Conservation (phyloP, 1,139 yeast species). For the Diutina ranongensis region DNA sequence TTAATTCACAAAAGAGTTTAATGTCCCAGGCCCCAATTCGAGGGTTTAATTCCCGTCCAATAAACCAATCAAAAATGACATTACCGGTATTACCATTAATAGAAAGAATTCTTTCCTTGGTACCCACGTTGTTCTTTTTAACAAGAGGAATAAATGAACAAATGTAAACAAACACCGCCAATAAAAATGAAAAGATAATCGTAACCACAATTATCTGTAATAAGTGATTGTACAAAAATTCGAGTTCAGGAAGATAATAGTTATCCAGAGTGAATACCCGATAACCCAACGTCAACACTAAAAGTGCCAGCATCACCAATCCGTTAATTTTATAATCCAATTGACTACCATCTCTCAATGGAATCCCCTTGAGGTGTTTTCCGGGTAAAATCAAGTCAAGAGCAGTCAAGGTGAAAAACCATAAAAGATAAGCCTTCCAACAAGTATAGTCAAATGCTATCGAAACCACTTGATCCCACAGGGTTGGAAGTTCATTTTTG, state of each 20-base stretch:
- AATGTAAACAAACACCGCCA: slow-evolving; percentile 57
- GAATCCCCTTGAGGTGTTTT: slow-evolving; percentile 48
- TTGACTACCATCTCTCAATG: slow-evolving; percentile 61
- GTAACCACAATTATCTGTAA: slow-evolving; percentile 55
- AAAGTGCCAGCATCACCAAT: slow-evolving; percentile 35
- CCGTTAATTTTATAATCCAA: slow-evolving; percentile 81
- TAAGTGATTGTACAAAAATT: slow-evolving; percentile 59
- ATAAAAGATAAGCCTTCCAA: slow-evolving; percentile 56
- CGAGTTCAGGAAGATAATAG: slow-evolving; percentile 61
- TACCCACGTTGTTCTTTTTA: slow-evolving; percentile 39
- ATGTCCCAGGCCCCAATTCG: slow-evolving; percentile 78
- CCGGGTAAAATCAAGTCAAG: slow-evolving; percentile 75
- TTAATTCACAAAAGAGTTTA: slow-evolving; percentile 82
- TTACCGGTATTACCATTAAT: slow-evolving; percentile 80
- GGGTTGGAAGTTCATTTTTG: slow-evolving; percentile 16
- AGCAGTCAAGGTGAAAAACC: slow-evolving; percentile 59
- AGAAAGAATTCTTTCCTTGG: slow-evolving; percentile 64
- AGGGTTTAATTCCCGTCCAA: slow-evolving; percentile 94
- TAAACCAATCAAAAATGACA: slow-evolving; percentile 81
- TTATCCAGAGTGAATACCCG: slow-evolving; percentile 42
- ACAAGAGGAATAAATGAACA: slow-evolving; percentile 52
- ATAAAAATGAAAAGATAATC: slow-evolving; percentile 46
- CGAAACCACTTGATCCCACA: slow-evolving; percentile 16
- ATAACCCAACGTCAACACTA: slow-evolving; percentile 34
- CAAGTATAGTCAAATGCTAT: slow-evolving; percentile 29